phyloP scores from a whole-genome alignment of 1,284 basidiomycete species.

The Farysia itapuensis region DNA sequence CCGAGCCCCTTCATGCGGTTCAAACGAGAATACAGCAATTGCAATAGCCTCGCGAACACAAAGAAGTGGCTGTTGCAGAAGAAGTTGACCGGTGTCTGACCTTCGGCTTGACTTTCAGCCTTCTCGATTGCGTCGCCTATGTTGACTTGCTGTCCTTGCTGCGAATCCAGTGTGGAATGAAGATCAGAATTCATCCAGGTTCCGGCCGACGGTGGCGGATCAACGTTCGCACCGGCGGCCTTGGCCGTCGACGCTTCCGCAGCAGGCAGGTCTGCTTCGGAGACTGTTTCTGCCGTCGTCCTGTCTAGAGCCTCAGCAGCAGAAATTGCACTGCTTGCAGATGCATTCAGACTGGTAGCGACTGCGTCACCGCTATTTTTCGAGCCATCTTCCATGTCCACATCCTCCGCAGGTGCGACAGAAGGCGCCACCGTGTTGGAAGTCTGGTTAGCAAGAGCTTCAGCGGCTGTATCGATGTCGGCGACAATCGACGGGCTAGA shows the following conservation, averaged over 20 bases:
- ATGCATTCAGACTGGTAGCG: neutral
- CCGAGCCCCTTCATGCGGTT: constrained; percentile 72
- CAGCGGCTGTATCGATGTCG: constrained; percentile 25
- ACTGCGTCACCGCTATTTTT: constrained; percentile 1
- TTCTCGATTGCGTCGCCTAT: constrained; percentile 25
- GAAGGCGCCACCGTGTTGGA: constrained; percentile 31
- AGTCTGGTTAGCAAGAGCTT: constrained; percentile 35
- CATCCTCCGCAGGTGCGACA: constrained; percentile 18
- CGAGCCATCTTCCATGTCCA: constrained; percentile 41
- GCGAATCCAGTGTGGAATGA: constrained; percentile 43
- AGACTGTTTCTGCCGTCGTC: constrained; percentile 2
- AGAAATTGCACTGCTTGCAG: neutral
- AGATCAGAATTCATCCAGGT: constrained; percentile 63
- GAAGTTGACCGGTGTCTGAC: constrained; percentile 65
- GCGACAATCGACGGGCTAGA: constrained; percentile 33
- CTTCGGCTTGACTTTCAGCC: constrained; percentile 14
- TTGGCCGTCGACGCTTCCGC: constrained; percentile 1
- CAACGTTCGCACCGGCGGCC: constrained; percentile 14
- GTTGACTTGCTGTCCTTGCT: constrained; percentile 26
- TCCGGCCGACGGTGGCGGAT: constrained; percentile 51
- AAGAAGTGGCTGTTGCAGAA: constrained; percentile 94
- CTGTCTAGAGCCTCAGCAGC: constrained; percentile 1
- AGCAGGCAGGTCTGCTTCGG: neutral
- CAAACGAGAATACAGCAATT: constrained; percentile 87
- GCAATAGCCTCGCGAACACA: constrained; percentile 74